phyloP scores from a whole-genome alignment of 768 basidiomycete genomes.

The Phanerochaete carnosa region DNA sequence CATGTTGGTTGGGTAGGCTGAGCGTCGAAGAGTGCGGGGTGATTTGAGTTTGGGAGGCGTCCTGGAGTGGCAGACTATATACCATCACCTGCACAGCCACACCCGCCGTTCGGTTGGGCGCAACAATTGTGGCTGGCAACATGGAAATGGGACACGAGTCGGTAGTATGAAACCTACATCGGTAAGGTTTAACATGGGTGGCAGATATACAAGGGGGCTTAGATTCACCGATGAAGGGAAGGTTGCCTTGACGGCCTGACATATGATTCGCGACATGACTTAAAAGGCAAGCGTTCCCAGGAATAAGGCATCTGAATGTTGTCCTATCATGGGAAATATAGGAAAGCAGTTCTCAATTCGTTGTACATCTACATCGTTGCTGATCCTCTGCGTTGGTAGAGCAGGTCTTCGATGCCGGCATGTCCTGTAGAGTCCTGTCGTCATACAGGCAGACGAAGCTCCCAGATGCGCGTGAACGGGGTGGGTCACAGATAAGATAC shows the following conservation, averaged over 20 bases:
- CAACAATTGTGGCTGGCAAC: slow-evolving; percentile 4
- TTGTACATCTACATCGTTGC: not conserved
- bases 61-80: slow-evolving; percentile 2
- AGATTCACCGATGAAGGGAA: slow-evolving; percentile 2
- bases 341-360: not conserved
- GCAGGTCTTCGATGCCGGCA: not conserved
- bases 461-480: not conserved
- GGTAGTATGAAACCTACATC: not conserved
- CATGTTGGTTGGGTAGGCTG: not conserved
- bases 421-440: not conserved
- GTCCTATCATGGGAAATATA: not conserved
- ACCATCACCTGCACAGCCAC: slow-evolving; percentile 3
- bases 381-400: not conserved
- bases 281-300: not conserved
- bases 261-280: not conserved
- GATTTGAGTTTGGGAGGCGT: not conserved
- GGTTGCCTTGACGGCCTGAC: not conserved
- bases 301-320: not conserved
- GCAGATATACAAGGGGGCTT: not conserved
- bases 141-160: slow-evolving; percentile 4
- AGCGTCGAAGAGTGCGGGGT: not conserved
- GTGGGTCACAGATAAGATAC: not conserved
- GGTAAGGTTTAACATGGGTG: not conserved
- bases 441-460: not conserved
- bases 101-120: not conserved